phyloP scores from a whole-genome alignment of 306 rosid genomes.

The Prinsepia uniflora region DNA sequence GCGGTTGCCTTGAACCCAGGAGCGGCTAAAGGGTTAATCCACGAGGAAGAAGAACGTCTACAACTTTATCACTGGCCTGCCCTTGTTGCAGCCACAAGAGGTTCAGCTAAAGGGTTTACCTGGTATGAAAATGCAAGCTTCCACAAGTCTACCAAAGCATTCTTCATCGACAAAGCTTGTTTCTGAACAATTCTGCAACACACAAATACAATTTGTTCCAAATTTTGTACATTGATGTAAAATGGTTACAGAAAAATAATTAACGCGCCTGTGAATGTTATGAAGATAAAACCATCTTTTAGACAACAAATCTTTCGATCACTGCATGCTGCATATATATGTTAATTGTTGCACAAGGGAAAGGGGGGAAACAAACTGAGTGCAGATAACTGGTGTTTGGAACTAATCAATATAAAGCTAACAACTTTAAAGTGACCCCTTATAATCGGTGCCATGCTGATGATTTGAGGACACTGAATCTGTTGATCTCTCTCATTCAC shows the following conservation, averaged over 20 bases:
- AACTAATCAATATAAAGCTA: too few species aligned
- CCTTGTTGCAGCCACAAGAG: conserved; percentile 37
- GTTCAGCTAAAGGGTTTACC: conserved; percentile 82
- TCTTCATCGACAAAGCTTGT: conserved; percentile 43
- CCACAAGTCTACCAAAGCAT: conserved; percentile 69
- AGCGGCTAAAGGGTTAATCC: not conserved
- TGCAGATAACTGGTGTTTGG: too few species aligned
- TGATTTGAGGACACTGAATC: too few species aligned
- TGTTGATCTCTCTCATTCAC: too few species aligned
- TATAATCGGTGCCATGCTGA: too few species aligned
- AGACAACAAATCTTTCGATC: too few species aligned
- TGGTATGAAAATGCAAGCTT: conserved; percentile 88
- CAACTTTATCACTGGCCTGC: conserved; percentile 4
- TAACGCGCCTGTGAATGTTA: not conserved
- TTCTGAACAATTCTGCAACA: conserved; percentile 44
- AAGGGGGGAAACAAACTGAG: too few species aligned
- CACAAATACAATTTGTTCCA: not conserved
- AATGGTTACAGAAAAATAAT: not conserved
- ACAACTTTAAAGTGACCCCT: too few species aligned
- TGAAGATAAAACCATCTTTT: too few species aligned
- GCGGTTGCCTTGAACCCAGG: not conserved
- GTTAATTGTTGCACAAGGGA: too few species aligned
- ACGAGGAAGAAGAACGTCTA: not conserved
- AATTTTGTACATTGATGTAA: not conserved
- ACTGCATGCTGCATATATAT: too few species aligned